phyloP scores from a whole-genome alignment of 495 filamentous ascomycete genomes.

The Cercophora scortea region DNA sequence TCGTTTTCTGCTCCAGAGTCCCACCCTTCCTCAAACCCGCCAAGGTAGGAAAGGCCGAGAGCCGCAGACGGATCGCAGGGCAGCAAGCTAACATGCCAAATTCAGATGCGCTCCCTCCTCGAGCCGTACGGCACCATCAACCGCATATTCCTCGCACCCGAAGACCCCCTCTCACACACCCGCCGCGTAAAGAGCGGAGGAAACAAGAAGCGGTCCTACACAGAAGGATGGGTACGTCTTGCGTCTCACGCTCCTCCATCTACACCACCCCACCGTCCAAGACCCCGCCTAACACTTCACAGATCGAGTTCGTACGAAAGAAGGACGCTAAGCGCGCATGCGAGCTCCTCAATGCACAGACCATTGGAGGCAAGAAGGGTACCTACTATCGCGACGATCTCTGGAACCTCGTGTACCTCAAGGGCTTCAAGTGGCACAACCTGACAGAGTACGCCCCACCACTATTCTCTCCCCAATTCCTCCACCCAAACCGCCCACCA shows the following conservation, averaged over 20 bases:
- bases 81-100: no score
- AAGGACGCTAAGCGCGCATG: constrained; percentile 70
- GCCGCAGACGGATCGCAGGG: no score
- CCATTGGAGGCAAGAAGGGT: constrained; percentile 80
- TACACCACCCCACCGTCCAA: no score
- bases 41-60: constrained; percentile 26
- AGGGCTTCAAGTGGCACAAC: constrained; percentile 71
- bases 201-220: constrained; percentile 81
- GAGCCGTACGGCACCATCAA: constrained; percentile 71
- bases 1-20: constrained; percentile 83
- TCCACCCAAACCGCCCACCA: no score
- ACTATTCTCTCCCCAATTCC: constrained; percentile 1
- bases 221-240: constrained; percentile 67
- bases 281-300: no score
- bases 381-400: constrained; percentile 89
- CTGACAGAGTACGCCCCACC: constrained; percentile 7
- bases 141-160: constrained; percentile 81
- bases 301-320: constrained; percentile 59
- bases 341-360: constrained; percentile 77
- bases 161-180: constrained; percentile 54
- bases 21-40: constrained; percentile 92
- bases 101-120: constrained; percentile 60
- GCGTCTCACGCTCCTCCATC: no score
- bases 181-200: constrained; percentile 58
- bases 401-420: constrained; percentile 71